Evolutionary conservation across 441 rosid genomes (phyloP), one percentile per base, ranked within the genome.

Genomic region (Aleurites moluccanus): DNA sequence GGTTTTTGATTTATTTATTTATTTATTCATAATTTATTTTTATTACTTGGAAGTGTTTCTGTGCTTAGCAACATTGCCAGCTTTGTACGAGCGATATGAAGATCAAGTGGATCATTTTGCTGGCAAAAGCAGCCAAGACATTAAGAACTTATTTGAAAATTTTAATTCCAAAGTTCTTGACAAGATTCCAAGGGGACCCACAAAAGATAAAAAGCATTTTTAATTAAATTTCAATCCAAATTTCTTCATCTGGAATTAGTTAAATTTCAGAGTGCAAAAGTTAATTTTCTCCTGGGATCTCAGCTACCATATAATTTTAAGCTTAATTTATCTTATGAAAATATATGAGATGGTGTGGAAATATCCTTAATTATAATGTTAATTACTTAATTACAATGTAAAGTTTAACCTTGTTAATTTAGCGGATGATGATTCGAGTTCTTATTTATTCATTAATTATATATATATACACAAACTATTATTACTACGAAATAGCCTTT

Each of bases 171-270:
- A 72, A 76, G 80, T 86, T 73, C 80, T 85, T 59, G 65, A 83
- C 79, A 88, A 75, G 78, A 85, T 88, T 49, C 92, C 90, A 61
- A 82, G 78, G 63, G 86, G 79, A 52, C 71, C 83, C 7, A 45
- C 11, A 1, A 75, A 78, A 30, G 38, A 69, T 16, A 80, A 78
- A 59, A 74, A 75, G 69, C 67, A 13, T 49, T 55, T 68, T 28
- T 73, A 21, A 53, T 6, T 15, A n/a, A 49, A 49, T 4, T 18
- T 16, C 25, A 9, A 2, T 53, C 5, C 15, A 49, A 23, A 56
- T 56, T 55, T 55, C 60, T 49, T 49, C 2, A 49, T 18, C 53
- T 49, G 53, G 53, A 49, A 47, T 11, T 47, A 3, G 20, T 14
- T 47, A 30, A 30, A 30, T 30, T 52, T 16, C 23, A 52, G n/a